Conservation (phyloP, 768 basidiomycete genomes). For the Lactarius evosmus region DNA sequence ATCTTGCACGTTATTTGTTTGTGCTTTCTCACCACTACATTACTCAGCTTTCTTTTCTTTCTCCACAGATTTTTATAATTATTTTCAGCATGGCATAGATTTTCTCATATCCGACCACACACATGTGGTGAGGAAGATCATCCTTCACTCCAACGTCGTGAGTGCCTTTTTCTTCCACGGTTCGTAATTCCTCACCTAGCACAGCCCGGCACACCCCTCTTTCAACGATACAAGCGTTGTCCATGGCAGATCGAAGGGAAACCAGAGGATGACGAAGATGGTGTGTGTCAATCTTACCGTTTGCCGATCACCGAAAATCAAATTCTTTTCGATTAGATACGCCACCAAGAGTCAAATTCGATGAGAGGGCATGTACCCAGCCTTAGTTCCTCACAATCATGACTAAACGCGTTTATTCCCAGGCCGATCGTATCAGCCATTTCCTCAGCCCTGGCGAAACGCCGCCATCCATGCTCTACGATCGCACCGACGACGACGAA, state of each 20-base stretch:
- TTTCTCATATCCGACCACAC: constrained; percentile 71
- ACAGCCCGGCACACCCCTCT: constrained; percentile 84
- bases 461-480: constrained; percentile 76
- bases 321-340: constrained; percentile 45
- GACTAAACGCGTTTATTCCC: constrained; percentile 2
- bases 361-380: constrained; percentile 52
- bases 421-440: constrained; percentile 78
- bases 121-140: constrained; percentile 78
- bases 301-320: constrained; percentile 11
- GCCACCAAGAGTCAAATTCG: constrained; percentile 69
- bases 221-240: constrained; percentile 89
- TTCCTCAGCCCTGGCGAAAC: constrained; percentile 72
- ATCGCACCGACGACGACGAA: constrained; percentile 75
- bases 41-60: background rate
- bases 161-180: constrained; percentile 30
- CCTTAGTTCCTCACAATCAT: background rate
- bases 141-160: constrained; percentile 86
- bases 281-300: constrained; percentile 37
- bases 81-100: constrained; percentile 88
- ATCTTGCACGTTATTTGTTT: constrained; percentile 41
- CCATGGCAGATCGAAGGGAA: constrained; percentile 82
- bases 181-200: background rate
- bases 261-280: constrained; percentile 82
- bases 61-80: constrained; percentile 80
- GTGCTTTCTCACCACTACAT: background rate